Percentiles rank a stretch among this genome's conserved stretches.
These are phyloP conservation scores for Aeschynomene evenia DNA, from an alignment of 306 rosid species.

Conservation along the genomic window DNA sequence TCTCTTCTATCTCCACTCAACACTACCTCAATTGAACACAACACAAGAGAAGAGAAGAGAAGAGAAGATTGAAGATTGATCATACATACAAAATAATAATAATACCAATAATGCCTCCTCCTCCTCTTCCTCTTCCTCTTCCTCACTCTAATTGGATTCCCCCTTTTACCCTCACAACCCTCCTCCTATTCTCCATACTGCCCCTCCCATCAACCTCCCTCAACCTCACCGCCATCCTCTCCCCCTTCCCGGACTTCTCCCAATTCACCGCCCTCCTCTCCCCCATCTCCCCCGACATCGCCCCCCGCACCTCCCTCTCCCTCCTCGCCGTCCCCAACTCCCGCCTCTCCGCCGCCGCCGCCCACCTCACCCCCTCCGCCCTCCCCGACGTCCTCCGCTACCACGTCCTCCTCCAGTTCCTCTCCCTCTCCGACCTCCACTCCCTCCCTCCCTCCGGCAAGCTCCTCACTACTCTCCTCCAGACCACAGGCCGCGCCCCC, in stretches of 20 bases:
- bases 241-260: slow-evolving; percentile 72
- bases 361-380: slow-evolving; percentile 56
- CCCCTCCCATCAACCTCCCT: slow-evolving; percentile 29
- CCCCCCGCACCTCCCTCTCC: slow-evolving; percentile 68
- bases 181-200: slow-evolving; percentile 30
- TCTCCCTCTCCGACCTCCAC: slow-evolving; percentile 69
- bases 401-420: slow-evolving; percentile 85
- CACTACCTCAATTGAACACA: not conserved
- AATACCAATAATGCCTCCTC: slow-evolving; percentile 26
- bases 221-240: slow-evolving; percentile 80
- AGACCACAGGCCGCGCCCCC: slow-evolving; percentile 95
- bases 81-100: too few relatives aligned
- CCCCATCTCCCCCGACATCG: slow-evolving; percentile 56
- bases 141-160: slow-evolving; percentile 18
- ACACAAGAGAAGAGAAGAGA: too few relatives aligned
- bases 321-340: slow-evolving; percentile 89
- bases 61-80: too few relatives aligned
- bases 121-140: not conserved
- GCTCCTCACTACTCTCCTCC: slow-evolving; percentile 84
- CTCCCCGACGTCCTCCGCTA: slow-evolving; percentile 88
- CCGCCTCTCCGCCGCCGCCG: slow-evolving; percentile 45
- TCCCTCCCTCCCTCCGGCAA: slow-evolving; percentile 70
- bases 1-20: not conserved
- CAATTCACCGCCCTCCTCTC: slow-evolving; percentile 63
- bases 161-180: slow-evolving; percentile 52